Percentiles rank a stretch among this genome's conserved stretches.
Conservation (phyloP, 1,284 basidiomycete genomes). For the Neotropicomus parvogracilis region DNA sequence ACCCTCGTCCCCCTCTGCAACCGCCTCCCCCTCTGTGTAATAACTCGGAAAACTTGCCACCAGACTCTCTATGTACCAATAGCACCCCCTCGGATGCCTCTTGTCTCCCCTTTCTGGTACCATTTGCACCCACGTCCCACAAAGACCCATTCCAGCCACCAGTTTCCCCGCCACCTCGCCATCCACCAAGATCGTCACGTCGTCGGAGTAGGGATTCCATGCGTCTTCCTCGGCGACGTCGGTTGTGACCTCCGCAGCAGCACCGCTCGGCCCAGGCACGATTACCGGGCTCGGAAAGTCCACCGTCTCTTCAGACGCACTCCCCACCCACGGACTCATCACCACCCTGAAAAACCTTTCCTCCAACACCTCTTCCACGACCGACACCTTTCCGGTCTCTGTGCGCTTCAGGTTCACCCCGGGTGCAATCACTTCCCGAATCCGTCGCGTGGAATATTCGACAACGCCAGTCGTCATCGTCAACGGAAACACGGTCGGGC, state of each 20-base stretch:
- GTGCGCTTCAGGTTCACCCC: constrained; percentile 32
- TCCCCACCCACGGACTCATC: constrained; percentile 30
- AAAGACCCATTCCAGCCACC: constrained; percentile 44
- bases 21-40: constrained; percentile 20
- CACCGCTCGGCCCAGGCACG: constrained; percentile 10
- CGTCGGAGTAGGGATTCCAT: constrained; percentile 49
- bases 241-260: background rate
- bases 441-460: constrained; percentile 46
- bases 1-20: constrained; percentile 3
- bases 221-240: constrained; percentile 4
- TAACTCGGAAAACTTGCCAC: constrained; percentile 29
- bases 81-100: constrained; percentile 14
- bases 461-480: constrained; percentile 47
- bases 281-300: constrained; percentile 25
- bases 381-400: constrained; percentile 21
- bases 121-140: constrained; percentile 58
- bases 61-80: constrained; percentile 31
- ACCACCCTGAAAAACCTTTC: constrained; percentile 23
- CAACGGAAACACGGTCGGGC: constrained; percentile 44
- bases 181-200: constrained; percentile 53
- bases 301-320: constrained; percentile 16
- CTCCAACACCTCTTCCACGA: constrained; percentile 20
- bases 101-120: constrained; percentile 30
- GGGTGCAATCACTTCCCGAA: constrained; percentile 34
- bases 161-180: constrained; percentile 40